phyloP scores from a whole-genome alignment of 2,329 filamentous ascomycete species.

The Phaeosphaeriaceae sp. region DNA sequence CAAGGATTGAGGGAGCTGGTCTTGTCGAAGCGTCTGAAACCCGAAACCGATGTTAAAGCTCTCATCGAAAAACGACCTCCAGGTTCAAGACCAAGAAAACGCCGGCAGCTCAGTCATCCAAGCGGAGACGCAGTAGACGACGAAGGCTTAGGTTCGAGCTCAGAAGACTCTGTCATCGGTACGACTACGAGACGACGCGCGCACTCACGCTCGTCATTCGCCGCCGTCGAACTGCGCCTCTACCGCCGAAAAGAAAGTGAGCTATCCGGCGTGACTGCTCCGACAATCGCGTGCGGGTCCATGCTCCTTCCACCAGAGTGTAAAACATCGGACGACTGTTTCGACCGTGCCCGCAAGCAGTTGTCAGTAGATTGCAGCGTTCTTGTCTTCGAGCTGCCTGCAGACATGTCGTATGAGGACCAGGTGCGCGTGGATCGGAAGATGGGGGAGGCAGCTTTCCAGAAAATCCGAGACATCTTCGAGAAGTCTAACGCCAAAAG shows the following conservation, averaged over 20 bases:
- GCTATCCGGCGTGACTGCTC: background rate
- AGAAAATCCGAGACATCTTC: conserved; percentile 10
- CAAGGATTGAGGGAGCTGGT: background rate
- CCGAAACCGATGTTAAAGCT: background rate
- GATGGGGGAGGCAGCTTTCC: conserved; percentile 6
- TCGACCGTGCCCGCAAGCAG: conserved; percentile 10
- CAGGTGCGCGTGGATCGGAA: conserved; percentile 11
- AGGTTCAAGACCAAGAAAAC: background rate
- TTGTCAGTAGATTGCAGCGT: conserved; percentile 11
- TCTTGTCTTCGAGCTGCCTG: conserved; percentile 19
- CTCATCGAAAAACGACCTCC: background rate
- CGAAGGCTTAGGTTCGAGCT: background rate
- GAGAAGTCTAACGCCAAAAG: conserved; percentile 7
- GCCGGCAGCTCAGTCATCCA: background rate
- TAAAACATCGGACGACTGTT: conserved; percentile 10
- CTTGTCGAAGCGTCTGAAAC: background rate
- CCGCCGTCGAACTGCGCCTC: conserved; percentile 12
- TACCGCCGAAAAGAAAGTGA: conserved; percentile 2
- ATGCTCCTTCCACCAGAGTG: conserved; percentile 5
- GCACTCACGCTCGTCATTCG: background rate
- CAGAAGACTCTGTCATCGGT: conserved; percentile 2
- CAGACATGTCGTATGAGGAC: conserved; percentile 17
- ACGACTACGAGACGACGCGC: background rate
- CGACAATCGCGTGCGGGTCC: background rate
- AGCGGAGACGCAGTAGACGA: background rate